phyloP scores from a whole-genome alignment of 2,329 filamentous ascomycete genomes.

The Nigrospora sphaerica region DNA sequence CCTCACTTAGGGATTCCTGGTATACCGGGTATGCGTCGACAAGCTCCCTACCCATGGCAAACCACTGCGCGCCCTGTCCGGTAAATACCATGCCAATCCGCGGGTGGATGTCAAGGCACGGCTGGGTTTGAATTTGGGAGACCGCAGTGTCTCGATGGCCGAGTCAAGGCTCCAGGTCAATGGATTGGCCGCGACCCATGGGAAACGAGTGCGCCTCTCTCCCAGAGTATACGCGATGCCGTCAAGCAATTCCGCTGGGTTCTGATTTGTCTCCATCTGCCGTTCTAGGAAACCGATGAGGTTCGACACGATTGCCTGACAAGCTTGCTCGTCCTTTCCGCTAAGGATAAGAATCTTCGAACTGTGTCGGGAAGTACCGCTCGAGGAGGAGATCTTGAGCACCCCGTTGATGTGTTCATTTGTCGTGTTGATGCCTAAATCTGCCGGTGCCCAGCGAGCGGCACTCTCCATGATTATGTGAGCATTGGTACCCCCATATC shows the following conservation, averaged over 20 bases:
- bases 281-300: neutral
- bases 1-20: slow-evolving; percentile 1
- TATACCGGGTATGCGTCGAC: slow-evolving; percentile 11
- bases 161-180: neutral
- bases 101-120: neutral
- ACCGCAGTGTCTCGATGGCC: neutral
- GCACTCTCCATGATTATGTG: neutral
- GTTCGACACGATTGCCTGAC: no score
- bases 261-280: no score
- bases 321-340: neutral
- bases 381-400: neutral
- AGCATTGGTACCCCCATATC: neutral
- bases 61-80: slow-evolving; percentile 17
- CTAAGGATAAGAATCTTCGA: neutral
- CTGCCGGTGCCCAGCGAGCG: no score
- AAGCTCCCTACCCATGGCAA: slow-evolving; percentile 12
- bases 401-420: no score
- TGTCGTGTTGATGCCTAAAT: no score
- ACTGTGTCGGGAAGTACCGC: no score
- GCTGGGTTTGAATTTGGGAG: neutral
- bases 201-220: neutral
- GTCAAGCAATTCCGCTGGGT: neutral
- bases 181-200: neutral
- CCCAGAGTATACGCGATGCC: neutral
- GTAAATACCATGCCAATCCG: slow-evolving; percentile 18